A percentile compares a stretch with the other conserved stretches of the same genome.
Conservation (phyloP, 2,329 filamentous ascomycete species). For the Metarhizium guizhouense region DNA sequence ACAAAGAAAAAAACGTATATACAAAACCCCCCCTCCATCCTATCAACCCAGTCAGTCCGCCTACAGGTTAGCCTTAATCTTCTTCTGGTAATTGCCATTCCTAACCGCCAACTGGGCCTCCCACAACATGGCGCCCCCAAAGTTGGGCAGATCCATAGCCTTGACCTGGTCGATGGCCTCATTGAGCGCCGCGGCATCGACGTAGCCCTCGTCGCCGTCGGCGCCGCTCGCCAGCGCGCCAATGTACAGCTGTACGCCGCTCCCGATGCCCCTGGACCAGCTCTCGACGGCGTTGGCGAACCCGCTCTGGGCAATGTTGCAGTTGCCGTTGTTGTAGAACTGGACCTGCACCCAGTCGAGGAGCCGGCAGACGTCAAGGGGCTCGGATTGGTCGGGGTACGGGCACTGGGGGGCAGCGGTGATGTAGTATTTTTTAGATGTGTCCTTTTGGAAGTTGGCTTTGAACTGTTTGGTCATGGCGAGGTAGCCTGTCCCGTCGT, state of each 20-base stretch:
- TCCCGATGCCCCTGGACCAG: slow-evolving; percentile 5
- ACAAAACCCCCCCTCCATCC: no score
- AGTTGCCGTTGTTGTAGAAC: slow-evolving; percentile 60
- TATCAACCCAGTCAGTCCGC: no score
- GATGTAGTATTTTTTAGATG: no score
- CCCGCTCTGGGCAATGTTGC: slow-evolving; percentile 37
- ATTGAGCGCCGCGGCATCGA: slow-evolving; percentile 31
- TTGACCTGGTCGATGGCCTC: slow-evolving; percentile 1
- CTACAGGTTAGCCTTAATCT: no score
- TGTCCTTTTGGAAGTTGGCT: no score
- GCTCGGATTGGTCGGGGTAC: slow-evolving; percentile 48
- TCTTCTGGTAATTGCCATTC: slow-evolving; percentile 29
- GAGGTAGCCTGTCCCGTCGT: no score
- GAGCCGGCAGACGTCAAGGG: slow-evolving; percentile 12
- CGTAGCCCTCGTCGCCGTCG: slow-evolving; percentile 44
- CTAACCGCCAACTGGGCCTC: slow-evolving; percentile 50
- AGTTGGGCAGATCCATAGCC: slow-evolving; percentile 28
- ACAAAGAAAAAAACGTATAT: no score
- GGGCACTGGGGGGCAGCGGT: slow-evolving; percentile 31
- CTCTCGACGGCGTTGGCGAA: slow-evolving; percentile 33
- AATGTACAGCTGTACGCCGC: slow-evolving; percentile 47
- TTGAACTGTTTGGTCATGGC: no score
- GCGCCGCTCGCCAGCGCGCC: slow-evolving; percentile 46
- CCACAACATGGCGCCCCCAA: slow-evolving; percentile 61
- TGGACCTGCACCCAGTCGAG: slow-evolving; percentile 51